Conservation (phyloP, 1,139 yeast species). For the Zygosaccharomyces sapae region DNA sequence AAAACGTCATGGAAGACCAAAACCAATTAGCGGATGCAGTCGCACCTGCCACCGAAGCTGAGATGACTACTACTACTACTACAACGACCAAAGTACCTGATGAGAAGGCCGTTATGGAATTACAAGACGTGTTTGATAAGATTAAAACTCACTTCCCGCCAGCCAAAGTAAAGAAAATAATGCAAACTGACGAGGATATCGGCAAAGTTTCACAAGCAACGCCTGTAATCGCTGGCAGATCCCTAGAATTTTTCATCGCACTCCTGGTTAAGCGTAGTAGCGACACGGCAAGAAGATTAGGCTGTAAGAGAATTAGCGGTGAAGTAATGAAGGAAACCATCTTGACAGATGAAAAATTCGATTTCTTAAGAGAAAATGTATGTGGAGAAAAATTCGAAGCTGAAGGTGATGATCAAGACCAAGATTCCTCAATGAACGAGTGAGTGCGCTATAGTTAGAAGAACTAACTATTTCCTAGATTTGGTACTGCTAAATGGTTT, state of each 20-base stretch:
- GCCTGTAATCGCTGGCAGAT: conserved; percentile 93
- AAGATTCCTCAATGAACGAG: conserved; percentile 12
- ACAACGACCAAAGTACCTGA: conserved; percentile 2
- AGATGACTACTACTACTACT: neutral
- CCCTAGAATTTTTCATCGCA: conserved; percentile 87
- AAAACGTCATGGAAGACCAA: conserved; percentile 4
- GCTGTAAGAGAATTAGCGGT: conserved; percentile 78
- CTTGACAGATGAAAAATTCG: conserved; percentile 82
- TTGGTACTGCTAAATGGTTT: too few relatives aligned
- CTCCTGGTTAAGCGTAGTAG: conserved; percentile 82
- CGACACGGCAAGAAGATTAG: conserved; percentile 68
- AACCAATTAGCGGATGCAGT: neutral
- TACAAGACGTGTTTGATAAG: conserved; percentile 26
- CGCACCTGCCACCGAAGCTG: neutral
- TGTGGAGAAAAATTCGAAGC: conserved; percentile 26
- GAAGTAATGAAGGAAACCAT: conserved; percentile 83
- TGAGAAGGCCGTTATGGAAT: conserved; percentile 13
- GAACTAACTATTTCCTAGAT: too few relatives aligned
- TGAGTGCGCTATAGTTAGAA: neutral
- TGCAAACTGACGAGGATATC: conserved; percentile 97
- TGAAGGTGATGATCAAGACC: conserved; percentile 9
- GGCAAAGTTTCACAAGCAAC: conserved; percentile 99
- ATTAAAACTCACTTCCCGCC: conserved; percentile 96
- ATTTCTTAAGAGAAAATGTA: conserved; percentile 65
- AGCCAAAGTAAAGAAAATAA: conserved; percentile 89